These are phyloP conservation scores for Cladosporium sp. DNA, from an alignment of 2,329 filamentous ascomycete genomes.

Conservation along the genomic window DNA sequence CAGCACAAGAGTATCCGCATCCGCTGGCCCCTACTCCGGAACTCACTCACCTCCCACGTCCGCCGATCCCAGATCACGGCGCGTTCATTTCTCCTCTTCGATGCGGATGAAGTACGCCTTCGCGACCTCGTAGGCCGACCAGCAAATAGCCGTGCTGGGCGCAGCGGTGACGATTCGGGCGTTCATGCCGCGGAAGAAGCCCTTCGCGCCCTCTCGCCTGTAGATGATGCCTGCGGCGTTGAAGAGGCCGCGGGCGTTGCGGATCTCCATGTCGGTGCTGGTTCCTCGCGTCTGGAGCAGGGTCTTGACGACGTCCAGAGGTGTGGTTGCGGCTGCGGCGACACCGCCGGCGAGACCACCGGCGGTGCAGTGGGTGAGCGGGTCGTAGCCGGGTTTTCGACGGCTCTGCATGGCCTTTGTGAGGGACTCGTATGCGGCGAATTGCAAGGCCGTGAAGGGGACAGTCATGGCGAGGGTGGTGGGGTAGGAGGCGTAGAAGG, in stretches of 20 bases:
- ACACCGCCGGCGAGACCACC: conserved; percentile 90
- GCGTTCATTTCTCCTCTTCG: conserved; percentile 26
- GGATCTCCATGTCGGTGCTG: conserved; percentile 70
- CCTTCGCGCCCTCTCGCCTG: conserved; percentile 71
- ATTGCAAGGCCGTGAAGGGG: conserved; percentile 93
- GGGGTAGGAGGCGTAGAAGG: conserved; percentile 97
- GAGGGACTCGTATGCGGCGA: conserved; percentile 94
- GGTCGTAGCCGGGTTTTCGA: conserved; percentile 61
- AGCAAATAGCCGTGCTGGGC: conserved; percentile 99
- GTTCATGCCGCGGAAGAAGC: conserved; percentile 89
- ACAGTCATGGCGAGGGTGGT: conserved; percentile 98
- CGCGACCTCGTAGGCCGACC: conserved; percentile 69
- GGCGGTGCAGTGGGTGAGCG: conserved; percentile 85
- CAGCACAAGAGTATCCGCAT: too few relatives aligned
- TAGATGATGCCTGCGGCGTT: conserved; percentile 77
- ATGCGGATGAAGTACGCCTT: conserved; percentile 58
- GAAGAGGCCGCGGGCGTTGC: conserved; percentile 74
- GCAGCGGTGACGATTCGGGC: conserved; percentile 93
- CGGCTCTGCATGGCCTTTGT: conserved; percentile 81
- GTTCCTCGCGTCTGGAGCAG: conserved; percentile 89
- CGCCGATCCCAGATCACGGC: too few relatives aligned
- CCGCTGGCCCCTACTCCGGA: too few relatives aligned
- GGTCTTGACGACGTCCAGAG: conserved; percentile 97
- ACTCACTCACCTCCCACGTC: too few relatives aligned
- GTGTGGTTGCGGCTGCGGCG: conserved; percentile 88